Percentiles rank a stretch among this genome's conserved stretches.
Conservation (phyloP, 2,329 filamentous ascomycete species). For the Colletotrichum acutatum region DNA sequence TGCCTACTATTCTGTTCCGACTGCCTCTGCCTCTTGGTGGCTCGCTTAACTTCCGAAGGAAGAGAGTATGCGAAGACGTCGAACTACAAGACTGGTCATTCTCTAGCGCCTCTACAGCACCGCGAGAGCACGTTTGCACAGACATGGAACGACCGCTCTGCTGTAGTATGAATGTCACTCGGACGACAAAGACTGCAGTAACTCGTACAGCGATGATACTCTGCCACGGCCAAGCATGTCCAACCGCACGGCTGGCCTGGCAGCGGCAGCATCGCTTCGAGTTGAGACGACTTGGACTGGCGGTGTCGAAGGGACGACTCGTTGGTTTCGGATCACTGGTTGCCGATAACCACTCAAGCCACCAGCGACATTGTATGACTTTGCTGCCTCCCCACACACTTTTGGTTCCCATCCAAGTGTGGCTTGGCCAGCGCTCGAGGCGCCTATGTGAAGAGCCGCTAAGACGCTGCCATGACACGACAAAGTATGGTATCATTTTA, state of each 20-base stretch:
- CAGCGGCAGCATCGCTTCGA: constrained; percentile 10
- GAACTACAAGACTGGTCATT: neutral
- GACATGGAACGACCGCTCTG: constrained; percentile 4
- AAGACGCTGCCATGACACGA: constrained; percentile 22
- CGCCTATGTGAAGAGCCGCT: constrained; percentile 11
- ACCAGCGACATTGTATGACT: constrained; percentile 5
- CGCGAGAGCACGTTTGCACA: neutral
- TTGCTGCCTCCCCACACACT: neutral
- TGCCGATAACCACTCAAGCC: constrained; percentile 19
- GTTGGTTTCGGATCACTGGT: constrained; percentile 24
- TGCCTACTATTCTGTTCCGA: neutral
- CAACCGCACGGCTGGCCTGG: neutral
- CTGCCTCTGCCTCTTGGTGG: neutral
- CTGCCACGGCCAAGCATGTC: neutral
- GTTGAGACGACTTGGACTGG: constrained; percentile 6
- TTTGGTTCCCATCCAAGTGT: neutral
- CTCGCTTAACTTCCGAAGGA: neutral
- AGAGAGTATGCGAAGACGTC: neutral
- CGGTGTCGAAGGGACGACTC: constrained; percentile 7
- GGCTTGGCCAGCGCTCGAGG: constrained; percentile 30
- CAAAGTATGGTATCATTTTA: neutral
- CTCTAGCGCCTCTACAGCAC: neutral
- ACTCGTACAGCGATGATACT: neutral
- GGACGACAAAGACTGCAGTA: neutral
- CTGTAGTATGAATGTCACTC: neutral